Evolutionary conservation across 441 rosid genomes (phyloP), one percentile per base, ranked within the genome.

Genomic region (Jatropha multifida): DNA sequence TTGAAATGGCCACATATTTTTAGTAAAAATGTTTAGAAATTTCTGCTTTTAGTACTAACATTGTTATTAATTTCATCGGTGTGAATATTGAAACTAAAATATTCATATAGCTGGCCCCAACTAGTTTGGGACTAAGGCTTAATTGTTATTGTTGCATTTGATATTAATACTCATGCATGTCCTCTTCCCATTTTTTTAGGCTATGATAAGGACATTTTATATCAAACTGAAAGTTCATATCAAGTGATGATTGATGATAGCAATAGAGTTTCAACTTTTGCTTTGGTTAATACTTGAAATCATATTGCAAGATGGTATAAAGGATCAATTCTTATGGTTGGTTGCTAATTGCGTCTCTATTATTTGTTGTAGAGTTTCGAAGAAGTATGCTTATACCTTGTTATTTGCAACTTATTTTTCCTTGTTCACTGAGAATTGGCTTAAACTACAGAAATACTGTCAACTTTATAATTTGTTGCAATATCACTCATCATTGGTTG

Each of bases 291-390:
- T 88, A 62, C 88, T 91, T 40, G 81, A 79, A 38, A 75, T 81
- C 72, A 90, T 91, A 82, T 64, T 89, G 69, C 78, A 74, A 71
- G 78, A 69, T 72, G 89, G 87, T 56, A 77, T 88, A 78, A 88
- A 88, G 85, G 76, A 79, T 42, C 74, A 74, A 76, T 91, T 91
- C 86, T 81, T 91, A 4, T 80, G 72, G 18, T 85, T 91, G 72
- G 92, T 92, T 37, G 88, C 86, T 46, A 74, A 85, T 54, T 91
- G 96, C 81, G 89, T 89, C 26, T 88, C 93, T 48, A 91, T 91
- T 15, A 81, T 91, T 70, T 91, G 96, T 77, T 91, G 93, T 32
- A 88, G 92, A 0, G 92, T 89, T 60, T 91, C 93, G 51, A 92
- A 93, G 1, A 91, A 87, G 95, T 90, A 86, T 32, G 79, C 3